These are phyloP conservation scores for Paraleonurus japonicus DNA, from an alignment of 257 asterid genomes.

Conservation along the genomic window DNA sequence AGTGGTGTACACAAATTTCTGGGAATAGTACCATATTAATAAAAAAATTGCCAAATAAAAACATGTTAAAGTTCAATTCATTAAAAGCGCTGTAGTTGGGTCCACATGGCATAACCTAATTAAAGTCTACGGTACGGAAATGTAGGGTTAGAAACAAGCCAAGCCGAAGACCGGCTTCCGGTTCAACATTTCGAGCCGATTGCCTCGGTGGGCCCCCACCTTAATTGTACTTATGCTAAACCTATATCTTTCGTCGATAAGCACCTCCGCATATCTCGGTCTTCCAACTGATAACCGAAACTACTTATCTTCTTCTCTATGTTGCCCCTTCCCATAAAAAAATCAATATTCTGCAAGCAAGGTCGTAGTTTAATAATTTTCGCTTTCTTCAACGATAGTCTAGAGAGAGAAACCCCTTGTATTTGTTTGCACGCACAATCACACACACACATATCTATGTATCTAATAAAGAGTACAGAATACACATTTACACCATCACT, in stretches of 20 bases:
- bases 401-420: conserved; percentile 38
- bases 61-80: not conserved
- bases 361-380: conserved; percentile 25
- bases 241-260: conserved; percentile 11
- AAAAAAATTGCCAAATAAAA: not conserved
- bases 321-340: conserved; percentile 31
- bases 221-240: conserved; percentile 2
- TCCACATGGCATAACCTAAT: conserved; percentile 14
- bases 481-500: not conserved
- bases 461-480: not conserved
- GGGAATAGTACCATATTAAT: not conserved
- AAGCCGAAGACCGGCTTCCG: conserved; percentile 29
- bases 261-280: fast-evolving
- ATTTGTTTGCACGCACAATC: conserved; percentile 7
- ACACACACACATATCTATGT: not conserved
- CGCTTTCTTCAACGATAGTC: conserved; percentile 27
- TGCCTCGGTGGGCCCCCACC: conserved; percentile 38
- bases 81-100: not conserved
- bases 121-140: not conserved
- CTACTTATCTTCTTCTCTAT: not conserved
- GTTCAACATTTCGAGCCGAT: conserved; percentile 50
- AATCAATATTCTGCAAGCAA: conserved; percentile 27
- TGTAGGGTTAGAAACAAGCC: conserved; percentile 5
- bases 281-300: fast-evolving
- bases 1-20: too few relatives aligned